Evolutionary conservation across 2,329 filamentous ascomycete species (phyloP).

Genomic region (Purpureocillium takamizusanense): DNA sequence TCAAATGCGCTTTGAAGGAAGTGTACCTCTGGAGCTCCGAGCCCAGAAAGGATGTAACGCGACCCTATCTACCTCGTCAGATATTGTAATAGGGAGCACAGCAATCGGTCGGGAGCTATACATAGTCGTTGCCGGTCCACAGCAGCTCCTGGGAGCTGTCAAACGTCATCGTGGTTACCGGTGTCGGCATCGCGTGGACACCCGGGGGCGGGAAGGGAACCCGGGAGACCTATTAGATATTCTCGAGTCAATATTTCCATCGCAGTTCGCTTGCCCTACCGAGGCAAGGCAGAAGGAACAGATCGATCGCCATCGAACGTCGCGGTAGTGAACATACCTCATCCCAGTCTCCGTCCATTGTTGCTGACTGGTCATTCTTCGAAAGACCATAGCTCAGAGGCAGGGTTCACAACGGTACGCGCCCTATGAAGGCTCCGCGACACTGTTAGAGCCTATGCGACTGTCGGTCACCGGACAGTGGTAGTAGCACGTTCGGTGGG

Average conservation of each 20-base stretch:
- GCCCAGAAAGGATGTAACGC: constrained; percentile 81
- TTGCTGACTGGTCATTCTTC: constrained; percentile 28
- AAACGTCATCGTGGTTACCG: constrained; percentile 75
- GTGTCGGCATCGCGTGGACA: constrained; percentile 59
- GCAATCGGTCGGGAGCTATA: constrained; percentile 33
- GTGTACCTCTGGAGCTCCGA: constrained; percentile 82
- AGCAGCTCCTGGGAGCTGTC: constrained; percentile 83
- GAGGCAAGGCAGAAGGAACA: background rate
- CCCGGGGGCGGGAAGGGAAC: constrained; percentile 72
- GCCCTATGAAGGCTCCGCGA: constrained; percentile 6
- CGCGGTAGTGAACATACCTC: constrained; percentile 32
- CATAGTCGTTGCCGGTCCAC: constrained; percentile 88
- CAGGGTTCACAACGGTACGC: constrained; percentile 3
- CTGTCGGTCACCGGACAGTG: constrained; percentile 2
- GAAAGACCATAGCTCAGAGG: constrained; percentile 20
- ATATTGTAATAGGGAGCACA: background rate
- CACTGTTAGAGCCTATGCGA: constrained; percentile 2
- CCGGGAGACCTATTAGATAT: constrained; percentile 57
- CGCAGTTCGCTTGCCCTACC: background rate
- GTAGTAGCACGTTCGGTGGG: background rate
- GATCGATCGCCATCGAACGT: background rate
- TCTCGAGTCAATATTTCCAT: constrained; percentile 4
- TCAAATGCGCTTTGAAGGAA: constrained; percentile 72
- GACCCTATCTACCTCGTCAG: constrained; percentile 51
- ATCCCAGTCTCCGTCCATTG: constrained; percentile 62